phyloP scores from a whole-genome alignment of 2,329 filamentous ascomycete species.

The Trichocomaceae sp. region DNA sequence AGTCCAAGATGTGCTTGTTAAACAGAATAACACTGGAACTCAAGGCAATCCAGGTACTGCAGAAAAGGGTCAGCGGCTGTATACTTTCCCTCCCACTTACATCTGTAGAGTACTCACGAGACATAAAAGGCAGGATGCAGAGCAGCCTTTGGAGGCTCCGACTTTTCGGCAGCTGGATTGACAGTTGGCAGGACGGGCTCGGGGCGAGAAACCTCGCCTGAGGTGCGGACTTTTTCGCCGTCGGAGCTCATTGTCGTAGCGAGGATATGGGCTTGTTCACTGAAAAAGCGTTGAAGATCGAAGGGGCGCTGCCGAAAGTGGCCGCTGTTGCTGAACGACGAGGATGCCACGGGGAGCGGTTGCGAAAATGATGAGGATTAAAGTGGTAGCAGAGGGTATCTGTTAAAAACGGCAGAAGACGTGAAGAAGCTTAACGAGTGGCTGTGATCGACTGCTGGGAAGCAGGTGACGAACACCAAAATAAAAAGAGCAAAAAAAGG shows the following conservation, averaged over 20 bases:
- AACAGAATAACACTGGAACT: conserved; percentile 95
- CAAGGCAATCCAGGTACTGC: conserved; percentile 82
- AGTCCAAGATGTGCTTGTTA: conserved; percentile 97
- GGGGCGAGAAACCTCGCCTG: conserved; percentile 56
- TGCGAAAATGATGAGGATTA: conserved; percentile 14
- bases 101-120: conserved; percentile 38
- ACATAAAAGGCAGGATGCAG: conserved; percentile 86
- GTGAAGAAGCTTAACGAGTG: conserved; percentile 11
- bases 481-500: conserved; percentile 15
- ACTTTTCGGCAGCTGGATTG: conserved; percentile 69
- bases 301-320: conserved; percentile 42
- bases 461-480: conserved; percentile 20
- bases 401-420: neutral
- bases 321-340: conserved; percentile 38
- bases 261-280: conserved; percentile 32
- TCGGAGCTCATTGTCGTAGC: conserved; percentile 52
- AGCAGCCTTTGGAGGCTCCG: conserved; percentile 55
- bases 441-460: conserved; percentile 17
- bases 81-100: neutral
- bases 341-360: conserved; percentile 36
- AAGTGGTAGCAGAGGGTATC: conserved; percentile 4
- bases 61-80: conserved; percentile 15
- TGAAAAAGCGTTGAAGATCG: conserved; percentile 43
- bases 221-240: conserved; percentile 76
- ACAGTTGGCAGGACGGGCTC: conserved; percentile 64